These are phyloP conservation scores for Fraxinus americana DNA, from an alignment of 257 asterid genomes.

Conservation along the genomic window DNA sequence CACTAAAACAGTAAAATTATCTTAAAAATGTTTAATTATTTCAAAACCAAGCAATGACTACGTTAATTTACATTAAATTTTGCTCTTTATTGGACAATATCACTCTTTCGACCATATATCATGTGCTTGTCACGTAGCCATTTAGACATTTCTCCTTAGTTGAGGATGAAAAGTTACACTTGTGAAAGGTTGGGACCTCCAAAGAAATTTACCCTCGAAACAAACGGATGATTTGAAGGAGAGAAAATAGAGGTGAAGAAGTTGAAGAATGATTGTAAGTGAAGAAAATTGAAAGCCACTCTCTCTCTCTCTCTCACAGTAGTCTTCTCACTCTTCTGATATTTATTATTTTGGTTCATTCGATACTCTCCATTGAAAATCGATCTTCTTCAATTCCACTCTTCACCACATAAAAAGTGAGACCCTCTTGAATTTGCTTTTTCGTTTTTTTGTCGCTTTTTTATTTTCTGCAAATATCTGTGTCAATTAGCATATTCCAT, in stretches of 20 bases:
- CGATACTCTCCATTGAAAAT: background rate
- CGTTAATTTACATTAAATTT: no score
- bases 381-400: background rate
- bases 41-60: no score
- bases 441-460: background rate
- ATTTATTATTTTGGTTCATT: background rate
- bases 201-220: no score
- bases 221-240: background rate
- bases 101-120: no score
- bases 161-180: no score
- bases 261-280: background rate
- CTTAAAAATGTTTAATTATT: no score
- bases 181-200: no score
- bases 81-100: no score
- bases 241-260: background rate
- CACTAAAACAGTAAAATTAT: no score
- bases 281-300: background rate
- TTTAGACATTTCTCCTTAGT: no score
- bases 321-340: background rate
- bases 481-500: slow-evolving; percentile 1
- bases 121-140: no score
- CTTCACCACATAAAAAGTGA: background rate
- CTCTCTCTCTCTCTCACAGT: background rate
- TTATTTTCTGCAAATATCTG: background rate
- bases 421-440: background rate